Base-by-base conservation (phyloP, 129 eudicot species). In the Flaveria trinervia region DNA sequence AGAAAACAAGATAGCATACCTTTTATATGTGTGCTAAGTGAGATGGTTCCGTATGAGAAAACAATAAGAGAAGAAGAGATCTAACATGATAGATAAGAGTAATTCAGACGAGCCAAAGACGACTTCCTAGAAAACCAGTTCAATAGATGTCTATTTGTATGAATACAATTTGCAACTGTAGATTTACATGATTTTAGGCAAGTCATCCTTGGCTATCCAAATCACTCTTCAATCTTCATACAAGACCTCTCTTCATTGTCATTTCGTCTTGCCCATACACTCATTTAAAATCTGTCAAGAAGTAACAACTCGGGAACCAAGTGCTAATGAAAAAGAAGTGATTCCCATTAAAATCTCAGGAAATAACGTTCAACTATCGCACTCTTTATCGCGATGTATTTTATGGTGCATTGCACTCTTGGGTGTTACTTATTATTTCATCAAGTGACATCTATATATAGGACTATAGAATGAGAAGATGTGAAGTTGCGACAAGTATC, bases 131-230 rank as follows among this genome's bases (percentile, higher is more conserved):
- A 86, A 65, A 86, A 59, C 86, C 86, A 79, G 57, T 45, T 54
- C 8, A 71, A 43, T 48, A 26, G 30, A 43, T 72, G 76, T 36
- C 72, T 22, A 17, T 55, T n/a, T 70, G 65, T 44, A 41, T 39
- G 4, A 44, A 8, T 52, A 75, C 67, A 75, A 65, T 62, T 41
- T 0, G 20, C 74, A 56, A 22, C 60, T 8, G 13, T 33, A 64
- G 3, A 59, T 36, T 8, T 50, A n/a, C n/a, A 39, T 77, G 81
- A 66, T 83, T 84, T 79, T 87, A 86, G 93, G 90, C 93, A 88
- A 88, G 93, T 83, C 90, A 88, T 88, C 86, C 90, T 84, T 88
- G 90, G 90, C 93, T 81, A 83, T 83, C 93, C 84, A 81, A 83
- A 79, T 72, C 62, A 78, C 67, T 80, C 79, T 83, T 84, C 56